Percentiles rank a stretch among this genome's conserved stretches.
These are phyloP conservation scores for Daedalea quercina DNA, from an alignment of 768 basidiomycete genomes.

Conservation along the genomic window DNA sequence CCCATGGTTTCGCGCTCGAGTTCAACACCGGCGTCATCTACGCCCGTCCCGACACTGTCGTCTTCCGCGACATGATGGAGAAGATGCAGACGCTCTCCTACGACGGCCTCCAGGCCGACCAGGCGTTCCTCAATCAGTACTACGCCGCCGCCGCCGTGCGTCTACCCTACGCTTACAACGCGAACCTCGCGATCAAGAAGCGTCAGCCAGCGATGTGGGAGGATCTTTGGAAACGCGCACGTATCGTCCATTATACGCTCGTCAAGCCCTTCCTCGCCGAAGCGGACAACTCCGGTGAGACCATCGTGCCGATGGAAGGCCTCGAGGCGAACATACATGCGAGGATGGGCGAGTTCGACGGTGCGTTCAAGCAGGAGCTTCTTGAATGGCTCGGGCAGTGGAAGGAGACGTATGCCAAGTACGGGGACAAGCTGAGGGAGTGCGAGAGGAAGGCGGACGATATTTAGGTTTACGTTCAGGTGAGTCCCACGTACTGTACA, in stretches of 20 bases:
- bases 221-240: conserved; percentile 24
- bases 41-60: conserved; percentile 24
- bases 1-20: conserved; percentile 27
- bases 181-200: conserved; percentile 33
- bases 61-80: conserved; percentile 25
- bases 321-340: conserved; percentile 18
- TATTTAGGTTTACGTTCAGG: neutral
- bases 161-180: conserved; percentile 36
- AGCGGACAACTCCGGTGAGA: neutral
- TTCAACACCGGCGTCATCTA: conserved; percentile 37
- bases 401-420: conserved; percentile 13
- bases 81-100: conserved; percentile 24
- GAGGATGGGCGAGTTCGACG: conserved; percentile 15
- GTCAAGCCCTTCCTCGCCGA: conserved; percentile 23
- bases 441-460: neutral
- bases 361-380: conserved; percentile 27
- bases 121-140: conserved; percentile 35
- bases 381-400: conserved; percentile 19
- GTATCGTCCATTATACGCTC: conserved; percentile 34
- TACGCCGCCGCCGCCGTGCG: conserved; percentile 28
- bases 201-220: conserved; percentile 28
- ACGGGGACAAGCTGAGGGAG: conserved; percentile 4
- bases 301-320: conserved; percentile 18
- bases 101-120: conserved; percentile 30
- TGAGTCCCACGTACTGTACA: too few relatives aligned